Base-by-base conservation (phyloP, 371 early-diverging fungal genomes). In the Apophysomyces ossiformis region DNA sequence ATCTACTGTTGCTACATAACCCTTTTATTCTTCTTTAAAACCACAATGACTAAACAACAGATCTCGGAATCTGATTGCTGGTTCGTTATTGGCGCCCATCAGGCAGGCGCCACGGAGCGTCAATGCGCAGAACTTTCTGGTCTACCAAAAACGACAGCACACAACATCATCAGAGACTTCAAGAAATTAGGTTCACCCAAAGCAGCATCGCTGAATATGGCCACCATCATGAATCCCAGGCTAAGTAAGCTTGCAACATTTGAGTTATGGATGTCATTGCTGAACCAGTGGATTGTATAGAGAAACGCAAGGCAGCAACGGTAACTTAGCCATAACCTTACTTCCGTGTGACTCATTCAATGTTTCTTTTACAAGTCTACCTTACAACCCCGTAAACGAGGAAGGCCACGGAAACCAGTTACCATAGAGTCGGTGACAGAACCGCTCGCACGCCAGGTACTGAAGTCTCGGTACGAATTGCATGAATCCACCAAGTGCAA, bases 1-100 rank as follows among this genome's bases (percentile, higher is more conserved):
- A 60, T 41, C 12, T 50, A 38, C 50, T 18, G 15, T 38, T 54
- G 32, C 38, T 37, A 18, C 26, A 41, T 50, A 47, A 9, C 21
- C 8, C 18, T 50, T 4, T 18, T 50, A 21, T 21, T 26, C 9
- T 50, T 8, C 16, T 21, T 50, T 50, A 11, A 50, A 50, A 5
- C 21, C 21, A 6, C 54, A 16, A 50, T 50, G 54, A 50, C 54
- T 21, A 50, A 50, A 21, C 54, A 50, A 61, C 63, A 61, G 39
- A 61, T 70, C 58, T 63, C 72, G 11, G 69, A 64, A 61, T 60
- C 65, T 36, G 69, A 71, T 37, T 68, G 73, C 56, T 73, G 74
- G 74, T 65, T 67, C 41, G 65, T 73, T 46, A 60, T 73, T 41
- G 74, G 74, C 45, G 70, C 74, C 45, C 65, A 73, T 65, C 70